A percentile compares a stretch with the other conserved stretches of the same genome.
Conservation (phyloP, 1,284 basidiomycete species). For the Ustilago cynodontis region DNA sequence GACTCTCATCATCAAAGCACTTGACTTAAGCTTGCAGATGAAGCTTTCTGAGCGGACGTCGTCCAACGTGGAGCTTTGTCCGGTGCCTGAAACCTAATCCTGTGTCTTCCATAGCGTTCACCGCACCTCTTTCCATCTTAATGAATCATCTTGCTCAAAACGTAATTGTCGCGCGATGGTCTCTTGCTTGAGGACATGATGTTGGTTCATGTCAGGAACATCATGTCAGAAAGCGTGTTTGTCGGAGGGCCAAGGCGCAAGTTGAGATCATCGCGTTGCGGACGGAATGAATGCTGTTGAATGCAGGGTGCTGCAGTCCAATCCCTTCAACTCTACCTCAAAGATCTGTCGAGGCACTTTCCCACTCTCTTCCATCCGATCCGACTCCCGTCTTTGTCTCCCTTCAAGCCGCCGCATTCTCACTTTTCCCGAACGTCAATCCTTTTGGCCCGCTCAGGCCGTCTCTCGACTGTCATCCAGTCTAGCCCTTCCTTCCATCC, state of each 20-base stretch:
- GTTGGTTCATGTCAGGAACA: neutral
- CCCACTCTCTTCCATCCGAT: conserved; percentile 3
- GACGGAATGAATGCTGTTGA: neutral
- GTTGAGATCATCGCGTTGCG: conserved; percentile 2
- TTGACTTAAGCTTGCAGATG: conserved; percentile 36
- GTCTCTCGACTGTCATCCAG: conserved; percentile 9
- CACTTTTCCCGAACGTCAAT: neutral
- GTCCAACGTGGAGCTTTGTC: conserved; percentile 1
- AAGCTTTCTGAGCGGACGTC: too few relatives aligned
- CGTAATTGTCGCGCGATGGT: neutral
- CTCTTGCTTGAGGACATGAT: neutral
- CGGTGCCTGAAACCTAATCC: neutral
- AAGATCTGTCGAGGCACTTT: conserved; percentile 1
- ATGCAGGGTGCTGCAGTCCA: conserved; percentile 22
- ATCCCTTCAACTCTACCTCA: conserved; percentile 4
- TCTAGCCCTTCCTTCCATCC: conserved; percentile 9
- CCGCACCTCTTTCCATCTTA: neutral
- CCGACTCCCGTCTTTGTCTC: conserved; percentile 5
- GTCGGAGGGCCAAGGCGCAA: neutral
- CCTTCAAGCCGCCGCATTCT: neutral
- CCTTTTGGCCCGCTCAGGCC: neutral
- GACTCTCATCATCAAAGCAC: neutral
- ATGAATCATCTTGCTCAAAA: neutral
- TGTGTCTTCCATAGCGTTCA: neutral
- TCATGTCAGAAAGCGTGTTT: neutral